A percentile compares a stretch with the other conserved stretches of the same genome.
Conservation (phyloP, 2,329 filamentous ascomycete species). For the Cordyceps cicadae region DNA sequence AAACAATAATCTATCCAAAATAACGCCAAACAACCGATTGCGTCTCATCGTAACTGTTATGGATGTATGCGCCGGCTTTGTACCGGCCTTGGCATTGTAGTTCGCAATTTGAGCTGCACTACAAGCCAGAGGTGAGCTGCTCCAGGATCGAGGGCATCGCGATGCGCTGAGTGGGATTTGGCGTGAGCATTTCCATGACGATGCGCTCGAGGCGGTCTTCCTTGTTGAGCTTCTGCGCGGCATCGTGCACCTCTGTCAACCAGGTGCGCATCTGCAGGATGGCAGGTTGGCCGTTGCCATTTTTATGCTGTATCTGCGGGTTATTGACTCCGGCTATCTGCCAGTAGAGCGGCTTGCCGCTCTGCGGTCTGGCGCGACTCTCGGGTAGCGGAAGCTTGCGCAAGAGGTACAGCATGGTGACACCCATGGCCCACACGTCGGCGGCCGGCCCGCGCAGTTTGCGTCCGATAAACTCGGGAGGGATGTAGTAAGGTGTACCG, state of each 20-base stretch:
- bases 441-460: conserved; percentile 46
- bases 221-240: conserved; percentile 35
- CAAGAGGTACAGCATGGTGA: conserved; percentile 53
- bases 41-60: not conserved
- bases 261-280: conserved; percentile 47
- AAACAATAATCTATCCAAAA: conserved; percentile 1
- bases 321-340: conserved; percentile 49
- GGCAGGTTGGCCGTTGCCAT: conserved; percentile 33
- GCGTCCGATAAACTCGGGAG: conserved; percentile 50
- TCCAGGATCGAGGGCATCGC: conserved; percentile 44
- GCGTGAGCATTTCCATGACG: conserved; percentile 45
- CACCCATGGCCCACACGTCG: conserved; percentile 52
- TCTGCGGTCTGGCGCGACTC: conserved; percentile 36
- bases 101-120: no score
- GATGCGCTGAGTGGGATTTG: conserved; percentile 43
- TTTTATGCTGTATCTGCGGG: conserved; percentile 24
- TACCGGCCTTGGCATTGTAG: no score
- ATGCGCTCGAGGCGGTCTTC: conserved; percentile 43
- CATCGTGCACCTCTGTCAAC: conserved; percentile 45
- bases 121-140: conserved; percentile 24
- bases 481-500: conserved; percentile 54
- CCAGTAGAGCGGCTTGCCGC: conserved; percentile 46
- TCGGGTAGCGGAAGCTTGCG: conserved; percentile 49
- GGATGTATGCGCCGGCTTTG: no score
- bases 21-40: not conserved